Base-by-base conservation (phyloP, 1,139 yeast genomes). In the Yamadazyma dendronema region DNA sequence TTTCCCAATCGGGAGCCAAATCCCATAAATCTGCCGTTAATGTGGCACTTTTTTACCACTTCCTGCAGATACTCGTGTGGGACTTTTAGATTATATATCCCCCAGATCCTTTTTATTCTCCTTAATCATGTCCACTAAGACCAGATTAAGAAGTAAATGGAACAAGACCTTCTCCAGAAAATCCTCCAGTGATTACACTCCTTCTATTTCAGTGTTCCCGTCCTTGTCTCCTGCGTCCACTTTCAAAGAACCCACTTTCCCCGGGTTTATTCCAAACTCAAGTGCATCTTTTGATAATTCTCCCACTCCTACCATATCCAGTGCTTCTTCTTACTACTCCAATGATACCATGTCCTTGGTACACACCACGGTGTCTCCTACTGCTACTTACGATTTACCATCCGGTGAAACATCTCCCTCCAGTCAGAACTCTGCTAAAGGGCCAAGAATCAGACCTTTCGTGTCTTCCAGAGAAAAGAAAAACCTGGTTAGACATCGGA, bases 221-320 rank as follows among this genome's bases (percentile, higher is more conserved):
- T 30, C 44, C 16, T 36, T 48, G 16, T 46, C 48, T 33, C 52
- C 52, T 3, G 33, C 35, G 4, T 44, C 49, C 10, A 10, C 26
- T 24, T 24, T 7, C 9, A 19, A 19, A 19, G 22, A 19, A 7
- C 6, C 8, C 22, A 6, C 22, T 19, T 19, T 19, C n/a, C n/a
- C n/a, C n/a, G 23, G 23, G 23, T 7, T 21, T 7, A 21, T 7
- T 21, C 23, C 10, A 10, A 21, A 21, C 10, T 7, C 23, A 21
- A 7, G 10, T 7, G 23, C 22, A 19, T 19, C 22, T 9, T 9
- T 19, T 19, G 8, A 19, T 4, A 24, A 11, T 9, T 10, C 33
- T 10, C 31, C 43, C 11, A 24, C 29, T 8, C 32, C 38, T 10
- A 34, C 39, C 19, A 17, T 13, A 26, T 34, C 38, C 26, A 35